These are phyloP conservation scores for Aspergillus brasiliensis DNA, from an alignment of 2,329 filamentous ascomycete species.

Conservation along the genomic window DNA sequence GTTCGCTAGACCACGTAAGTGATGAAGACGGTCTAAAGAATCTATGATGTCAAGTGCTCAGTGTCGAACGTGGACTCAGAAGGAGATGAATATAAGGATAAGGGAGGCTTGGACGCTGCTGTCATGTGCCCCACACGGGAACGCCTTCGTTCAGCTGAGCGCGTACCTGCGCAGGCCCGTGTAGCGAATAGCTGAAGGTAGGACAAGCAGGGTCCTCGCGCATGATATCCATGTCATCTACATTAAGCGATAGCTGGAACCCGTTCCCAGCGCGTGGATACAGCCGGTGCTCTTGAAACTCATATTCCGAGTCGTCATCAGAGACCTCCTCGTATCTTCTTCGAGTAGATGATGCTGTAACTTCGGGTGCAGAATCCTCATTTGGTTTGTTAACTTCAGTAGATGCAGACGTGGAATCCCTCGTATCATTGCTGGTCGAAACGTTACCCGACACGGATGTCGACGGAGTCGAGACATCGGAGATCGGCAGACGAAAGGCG, in stretches of 20 bases:
- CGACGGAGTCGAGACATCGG: slow-evolving; percentile 13
- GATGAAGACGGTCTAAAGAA: background rate
- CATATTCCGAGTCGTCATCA: slow-evolving; percentile 42
- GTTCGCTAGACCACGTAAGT: background rate
- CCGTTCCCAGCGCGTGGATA: slow-evolving; percentile 67
- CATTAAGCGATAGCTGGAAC: slow-evolving; percentile 58
- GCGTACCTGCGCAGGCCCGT: slow-evolving; percentile 27
- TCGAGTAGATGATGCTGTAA: background rate
- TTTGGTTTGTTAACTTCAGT: background rate
- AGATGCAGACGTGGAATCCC: background rate
- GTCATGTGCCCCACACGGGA: slow-evolving; percentile 13
- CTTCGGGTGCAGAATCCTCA: background rate
- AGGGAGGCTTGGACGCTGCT: background rate
- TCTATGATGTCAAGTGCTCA: background rate
- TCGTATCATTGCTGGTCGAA: background rate
- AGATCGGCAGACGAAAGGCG: slow-evolving; percentile 13
- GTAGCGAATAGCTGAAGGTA: slow-evolving; percentile 57
- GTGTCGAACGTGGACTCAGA: background rate
- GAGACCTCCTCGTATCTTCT: slow-evolving; percentile 32
- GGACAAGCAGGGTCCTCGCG: slow-evolving; percentile 60
- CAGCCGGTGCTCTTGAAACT: slow-evolving; percentile 59
- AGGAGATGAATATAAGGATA: background rate
- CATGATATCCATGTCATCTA: slow-evolving; percentile 63
- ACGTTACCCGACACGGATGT: slow-evolving; percentile 11
- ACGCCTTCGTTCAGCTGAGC: slow-evolving; percentile 16